Evolutionary conservation across 352 stramenopile genomes (phyloP).

Genomic region (Pythium plurisporium): DNA sequence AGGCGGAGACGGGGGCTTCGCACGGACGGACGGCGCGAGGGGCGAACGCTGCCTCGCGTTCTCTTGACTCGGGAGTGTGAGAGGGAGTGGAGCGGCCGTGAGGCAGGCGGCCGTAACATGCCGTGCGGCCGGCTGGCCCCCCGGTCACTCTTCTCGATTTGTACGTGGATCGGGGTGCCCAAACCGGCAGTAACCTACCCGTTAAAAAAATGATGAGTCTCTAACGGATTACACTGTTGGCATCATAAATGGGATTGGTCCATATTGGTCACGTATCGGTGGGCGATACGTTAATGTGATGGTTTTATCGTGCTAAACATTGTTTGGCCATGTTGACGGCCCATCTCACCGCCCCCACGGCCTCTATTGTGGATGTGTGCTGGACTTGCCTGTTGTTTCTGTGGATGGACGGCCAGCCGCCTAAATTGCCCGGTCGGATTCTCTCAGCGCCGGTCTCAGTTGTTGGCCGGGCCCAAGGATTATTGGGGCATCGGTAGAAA

Average conservation of each 20-base stretch:
- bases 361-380: background rate
- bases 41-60: background rate
- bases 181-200: background rate
- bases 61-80: slow-evolving; percentile 8
- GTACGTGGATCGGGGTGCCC: background rate
- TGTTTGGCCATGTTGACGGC: too few species aligned
- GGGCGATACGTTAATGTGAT: background rate
- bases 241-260: background rate
- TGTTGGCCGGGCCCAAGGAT: too few species aligned
- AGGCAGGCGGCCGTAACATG: slow-evolving; percentile 7
- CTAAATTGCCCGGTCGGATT: too few species aligned
- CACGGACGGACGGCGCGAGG: background rate
- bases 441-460: too few species aligned
- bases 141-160: background rate
- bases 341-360: background rate
- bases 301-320: too few species aligned
- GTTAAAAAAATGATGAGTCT: background rate
- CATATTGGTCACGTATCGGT: background rate
- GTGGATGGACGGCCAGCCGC: background rate
- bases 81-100: slow-evolving; percentile 12
- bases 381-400: background rate
- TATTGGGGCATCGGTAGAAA: too few species aligned
- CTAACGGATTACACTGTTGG: background rate
- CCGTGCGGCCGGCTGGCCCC: background rate
- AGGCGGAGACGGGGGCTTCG: background rate